A percentile compares a stretch with the other conserved stretches of the same genome.
phyloP scores from a whole-genome alignment of 805 yeast species.

The Wickerhamomyces strasburgensis region DNA sequence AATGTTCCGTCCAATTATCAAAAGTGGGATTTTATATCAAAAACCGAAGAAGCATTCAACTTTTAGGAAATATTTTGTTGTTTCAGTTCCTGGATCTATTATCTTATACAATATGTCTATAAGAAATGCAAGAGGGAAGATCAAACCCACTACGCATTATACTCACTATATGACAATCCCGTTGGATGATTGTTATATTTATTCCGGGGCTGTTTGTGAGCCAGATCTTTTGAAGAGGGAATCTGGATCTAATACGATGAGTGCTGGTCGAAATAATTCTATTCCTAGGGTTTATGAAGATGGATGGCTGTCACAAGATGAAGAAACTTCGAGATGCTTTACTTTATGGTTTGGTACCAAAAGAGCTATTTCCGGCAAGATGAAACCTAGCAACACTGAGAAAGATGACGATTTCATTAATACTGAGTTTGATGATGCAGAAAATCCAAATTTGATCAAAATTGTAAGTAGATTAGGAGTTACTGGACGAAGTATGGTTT shows the following conservation, averaged over 20 bases:
- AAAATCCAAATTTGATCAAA: constrained; percentile 40
- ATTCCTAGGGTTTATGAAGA: constrained; percentile 73
- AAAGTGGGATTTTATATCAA: constrained; percentile 63
- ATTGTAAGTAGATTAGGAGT: constrained; percentile 55
- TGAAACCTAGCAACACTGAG: not conserved
- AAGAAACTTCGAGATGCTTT: constrained; percentile 69
- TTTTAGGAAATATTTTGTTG: constrained; percentile 56
- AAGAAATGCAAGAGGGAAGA: constrained; percentile 42
- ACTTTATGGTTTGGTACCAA: constrained; percentile 80
- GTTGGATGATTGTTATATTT: constrained; percentile 63
- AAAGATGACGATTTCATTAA: not conserved
- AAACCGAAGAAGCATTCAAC: constrained; percentile 66
- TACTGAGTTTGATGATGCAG: constrained; percentile 11
- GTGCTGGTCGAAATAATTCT: constrained; percentile 47
- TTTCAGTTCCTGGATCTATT: constrained; percentile 67
- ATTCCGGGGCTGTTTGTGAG: constrained; percentile 61
- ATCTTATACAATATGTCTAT: constrained; percentile 48
- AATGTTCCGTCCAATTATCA: constrained; percentile 52
- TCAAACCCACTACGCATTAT: constrained; percentile 45
- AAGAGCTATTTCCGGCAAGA: constrained; percentile 34
- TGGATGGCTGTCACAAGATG: constrained; percentile 82
- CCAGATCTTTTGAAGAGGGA: constrained; percentile 48
- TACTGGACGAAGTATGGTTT: constrained; percentile 63
- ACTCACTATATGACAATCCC: constrained; percentile 55
- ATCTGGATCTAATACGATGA: constrained; percentile 38